A percentile compares a stretch with the other conserved stretches of the same genome.
Evolutionary conservation across 306 rosid species (phyloP).

Genomic region (Canavalia ensiformis): DNA sequence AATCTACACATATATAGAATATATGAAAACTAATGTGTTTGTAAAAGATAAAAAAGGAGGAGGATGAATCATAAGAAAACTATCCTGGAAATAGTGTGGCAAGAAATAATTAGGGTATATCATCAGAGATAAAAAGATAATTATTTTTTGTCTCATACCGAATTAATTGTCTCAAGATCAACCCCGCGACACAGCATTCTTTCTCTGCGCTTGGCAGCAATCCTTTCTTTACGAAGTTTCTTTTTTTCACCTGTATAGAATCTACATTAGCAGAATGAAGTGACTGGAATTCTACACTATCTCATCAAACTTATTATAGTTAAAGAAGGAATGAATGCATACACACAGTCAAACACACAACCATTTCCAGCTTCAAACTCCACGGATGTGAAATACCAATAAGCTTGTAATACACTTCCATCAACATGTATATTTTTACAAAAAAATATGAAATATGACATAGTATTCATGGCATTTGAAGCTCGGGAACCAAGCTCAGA

Average conservation of each 20-base stretch:
- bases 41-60: background rate
- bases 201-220: constrained; percentile 75
- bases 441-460: constrained; percentile 24
- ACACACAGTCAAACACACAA: background rate
- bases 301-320: background rate
- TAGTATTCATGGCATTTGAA: constrained; percentile 23
- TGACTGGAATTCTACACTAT: constrained; percentile 14
- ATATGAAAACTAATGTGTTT: background rate
- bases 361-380: constrained; percentile 34
- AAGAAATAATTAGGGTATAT: constrained; percentile 14
- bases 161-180: constrained; percentile 78
- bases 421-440: background rate
- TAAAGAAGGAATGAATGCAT: background rate
- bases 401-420: constrained; percentile 30
- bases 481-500: constrained; percentile 28
- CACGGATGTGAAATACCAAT: constrained; percentile 11
- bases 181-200: constrained; percentile 84
- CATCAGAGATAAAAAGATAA: constrained; percentile 7
- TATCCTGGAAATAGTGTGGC: constrained; percentile 13
- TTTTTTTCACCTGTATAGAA: constrained; percentile 75
- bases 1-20: background rate
- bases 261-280: constrained; percentile 39
- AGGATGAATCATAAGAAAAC: constrained; percentile 28
- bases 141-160: constrained; percentile 54
- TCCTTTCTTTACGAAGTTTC: constrained; percentile 77